Evolutionary conservation across 306 rosid genomes (phyloP).

Genomic region (Quercus aquifolioides): DNA sequence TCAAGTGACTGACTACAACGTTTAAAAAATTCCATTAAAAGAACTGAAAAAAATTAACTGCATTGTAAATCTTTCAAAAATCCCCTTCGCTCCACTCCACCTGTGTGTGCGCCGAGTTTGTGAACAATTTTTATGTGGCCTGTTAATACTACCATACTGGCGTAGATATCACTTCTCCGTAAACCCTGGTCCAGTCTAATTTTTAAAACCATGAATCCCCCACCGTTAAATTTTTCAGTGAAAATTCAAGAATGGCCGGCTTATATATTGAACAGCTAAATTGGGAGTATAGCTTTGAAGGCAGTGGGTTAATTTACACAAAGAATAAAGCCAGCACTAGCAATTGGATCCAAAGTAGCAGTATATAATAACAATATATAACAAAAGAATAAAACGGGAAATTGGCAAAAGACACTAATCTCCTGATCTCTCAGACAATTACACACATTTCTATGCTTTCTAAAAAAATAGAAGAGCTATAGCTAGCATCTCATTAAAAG

Average conservation of each 20-base stretch:
- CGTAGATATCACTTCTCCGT: too few species aligned
- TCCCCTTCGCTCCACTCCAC: too few species aligned
- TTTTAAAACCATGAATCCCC: not conserved
- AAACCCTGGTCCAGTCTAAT: too few species aligned
- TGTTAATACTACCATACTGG: too few species aligned
- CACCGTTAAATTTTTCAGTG: not conserved
- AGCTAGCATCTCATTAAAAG: conserved; percentile 33
- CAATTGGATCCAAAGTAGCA: conserved; percentile 29
- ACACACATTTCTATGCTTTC: conserved; percentile 50
- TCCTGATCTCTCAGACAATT: conserved; percentile 47
- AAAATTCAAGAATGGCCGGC: not conserved
- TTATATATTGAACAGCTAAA: not conserved
- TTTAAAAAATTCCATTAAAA: too few species aligned
- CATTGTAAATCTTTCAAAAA: too few species aligned
- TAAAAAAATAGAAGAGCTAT: conserved; percentile 29
- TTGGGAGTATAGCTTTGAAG: not conserved
- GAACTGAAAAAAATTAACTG: too few species aligned
- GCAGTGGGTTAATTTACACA: conserved; percentile 36
- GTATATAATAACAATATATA: conserved; percentile 13
- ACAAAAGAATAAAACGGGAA: not conserved
- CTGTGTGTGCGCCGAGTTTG: too few species aligned
- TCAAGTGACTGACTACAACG: not conserved
- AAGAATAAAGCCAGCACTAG: conserved; percentile 45
- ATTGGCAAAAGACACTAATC: conserved; percentile 30
- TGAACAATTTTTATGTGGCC: too few species aligned